Base-by-base conservation (phyloP, 768 basidiomycete species). In the Leccinum disarticulatum region DNA sequence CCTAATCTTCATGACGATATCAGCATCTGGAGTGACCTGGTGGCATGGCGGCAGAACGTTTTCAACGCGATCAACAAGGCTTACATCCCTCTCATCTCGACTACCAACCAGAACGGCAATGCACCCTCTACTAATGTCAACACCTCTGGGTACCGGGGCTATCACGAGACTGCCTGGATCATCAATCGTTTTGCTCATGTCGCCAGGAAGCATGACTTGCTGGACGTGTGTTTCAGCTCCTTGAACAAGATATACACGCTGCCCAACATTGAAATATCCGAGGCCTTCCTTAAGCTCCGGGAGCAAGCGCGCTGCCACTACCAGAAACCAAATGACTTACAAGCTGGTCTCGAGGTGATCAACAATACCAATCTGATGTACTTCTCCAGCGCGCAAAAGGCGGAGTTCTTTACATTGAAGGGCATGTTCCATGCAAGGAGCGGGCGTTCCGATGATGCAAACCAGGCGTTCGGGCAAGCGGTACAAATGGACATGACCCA, bases 151-250 rank as follows among this genome's bases (percentile, higher is more conserved):
- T 98, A 93, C 71, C 85, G 97, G 54, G 97, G 97, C 8, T 98
- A 93, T 73, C 97, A 99, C 70, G 97, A 99, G 78, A 98, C 95
- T 0, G 97, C 97, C 7, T 99, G 97, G 97, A 98, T 97, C 70
- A 98, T 98, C 79, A 99, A 99, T 72, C 89, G 97, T 15, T 98
- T 99, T 70, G 97, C 97, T 9, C 96, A 99, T 75, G 95, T 98
- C 56, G 97, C 97, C 22, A 84, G 97, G 59, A 96, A 98, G 75
- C 97, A 99, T 69, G 91, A 95, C 61, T 82, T 99, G 7, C 81
- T 95, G 49, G 97, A 99, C 52, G 97, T 97, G 43, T 98, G 97
- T 78, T 93, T 93, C 76, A 91, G 83, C 6, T 91, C 91, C 2
- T 81, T 99, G 68, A 95, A 90, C 73, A 98, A 95, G 77, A 99